Base-by-base conservation (phyloP, 108 stramenopile species). In the Nannochloropsis salina region DNA sequence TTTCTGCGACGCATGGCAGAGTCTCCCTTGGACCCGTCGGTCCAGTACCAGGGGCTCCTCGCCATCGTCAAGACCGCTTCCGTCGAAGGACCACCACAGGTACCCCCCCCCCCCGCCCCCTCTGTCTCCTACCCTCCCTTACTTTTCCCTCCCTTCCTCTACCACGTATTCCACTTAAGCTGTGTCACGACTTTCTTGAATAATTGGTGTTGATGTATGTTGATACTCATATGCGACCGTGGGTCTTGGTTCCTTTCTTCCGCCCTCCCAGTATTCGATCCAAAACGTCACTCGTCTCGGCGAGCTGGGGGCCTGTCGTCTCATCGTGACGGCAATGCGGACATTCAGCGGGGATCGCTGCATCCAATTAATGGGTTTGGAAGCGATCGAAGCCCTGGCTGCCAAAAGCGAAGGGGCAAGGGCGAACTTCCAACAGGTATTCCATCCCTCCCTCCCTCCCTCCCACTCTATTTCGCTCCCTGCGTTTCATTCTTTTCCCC, bases 351-450 rank as follows among this genome's bases (percentile, higher is more conserved):
- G 61, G n/a, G 61, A 74, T n/a, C 15, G 61, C 3, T 74, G 61
- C 61, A 74, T 74, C n/a, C 61, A 74, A n/a, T n/a, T 74, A n/a
- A 15, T 74, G 3, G 61, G 61, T 3, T n/a, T 74, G 61, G 61
- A 74, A 6, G 61, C 61, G 2, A 74, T 74, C 61, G 61, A 74
- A n/a, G 61, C 61, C 3, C 61, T 74, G 61, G 61, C 61, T 74
- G 61, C 61, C 61, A 74, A 74, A n/a, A 74, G 61, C 61, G 61
- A 74, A n/a, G 61, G 61, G 61, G 61, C 61, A n/a, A 15, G 61
- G 61, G 61, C 61, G 61, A 15, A 74, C n/a, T 74, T 74, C 6
- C 20, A 74, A n/a, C 61, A 74, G 61, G 61, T 74, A 74, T 15
- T 15, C 20, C n/a, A 1, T 15, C n/a, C 20, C n/a, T 3, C n/a